Conservation (phyloP, 2,329 filamentous ascomycete species). For the Alternaria sp. region DNA sequence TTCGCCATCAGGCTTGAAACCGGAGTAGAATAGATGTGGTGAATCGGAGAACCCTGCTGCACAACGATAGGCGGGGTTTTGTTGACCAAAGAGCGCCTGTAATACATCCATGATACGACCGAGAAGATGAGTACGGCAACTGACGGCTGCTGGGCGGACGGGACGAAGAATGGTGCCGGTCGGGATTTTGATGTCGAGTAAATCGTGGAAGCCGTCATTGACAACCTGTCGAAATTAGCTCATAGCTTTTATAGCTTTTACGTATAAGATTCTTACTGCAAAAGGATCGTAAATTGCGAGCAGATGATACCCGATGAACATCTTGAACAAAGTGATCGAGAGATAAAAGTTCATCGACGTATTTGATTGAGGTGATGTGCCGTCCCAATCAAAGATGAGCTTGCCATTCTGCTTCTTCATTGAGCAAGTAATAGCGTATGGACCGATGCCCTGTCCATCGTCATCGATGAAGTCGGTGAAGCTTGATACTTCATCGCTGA, state of each 20-base stretch:
- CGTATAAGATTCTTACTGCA: conserved; percentile 34
- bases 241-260: neutral
- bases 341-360: conserved; percentile 61
- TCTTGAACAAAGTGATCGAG: conserved; percentile 61
- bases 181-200: conserved; percentile 59
- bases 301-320: conserved; percentile 61
- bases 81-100: conserved; percentile 60
- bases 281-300: conserved; percentile 60
- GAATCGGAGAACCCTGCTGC: conserved; percentile 62
- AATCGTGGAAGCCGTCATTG: conserved; percentile 62
- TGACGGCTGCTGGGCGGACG: conserved; percentile 58
- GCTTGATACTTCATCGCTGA: conserved; percentile 53
- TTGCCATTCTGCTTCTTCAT: conserved; percentile 58
- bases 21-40: conserved; percentile 62
- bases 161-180: conserved; percentile 58
- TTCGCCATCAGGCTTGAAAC: conserved; percentile 59
- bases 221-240: conserved; percentile 41
- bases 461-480: conserved; percentile 63
- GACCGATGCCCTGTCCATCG: conserved; percentile 57
- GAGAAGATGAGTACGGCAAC: conserved; percentile 59
- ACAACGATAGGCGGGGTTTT: conserved; percentile 57
- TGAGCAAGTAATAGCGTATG: conserved; percentile 58
- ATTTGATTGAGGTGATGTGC: conserved; percentile 59
- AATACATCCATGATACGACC: conserved; percentile 61
- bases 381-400: conserved; percentile 60